phyloP scores from a whole-genome alignment of 140 eudicot species.

The Erigeron philadelphicus region DNA sequence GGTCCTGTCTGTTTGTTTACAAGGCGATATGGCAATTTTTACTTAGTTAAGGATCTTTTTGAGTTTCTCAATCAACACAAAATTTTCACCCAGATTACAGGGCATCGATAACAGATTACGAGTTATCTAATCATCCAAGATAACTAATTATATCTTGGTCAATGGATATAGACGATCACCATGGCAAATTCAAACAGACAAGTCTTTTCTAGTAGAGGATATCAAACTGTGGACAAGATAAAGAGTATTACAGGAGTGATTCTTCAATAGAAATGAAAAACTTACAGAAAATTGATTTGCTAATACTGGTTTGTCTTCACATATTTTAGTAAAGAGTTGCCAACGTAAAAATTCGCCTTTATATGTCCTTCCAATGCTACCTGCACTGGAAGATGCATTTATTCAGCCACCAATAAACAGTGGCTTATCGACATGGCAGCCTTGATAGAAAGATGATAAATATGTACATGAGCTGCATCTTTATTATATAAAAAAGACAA shows the following conservation, averaged over 20 bases:
- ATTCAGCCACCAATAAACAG: conserved; percentile 18
- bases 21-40: neutral
- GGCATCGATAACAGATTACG: neutral
- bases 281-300: conserved; percentile 98
- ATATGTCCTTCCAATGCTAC: conserved; percentile 96
- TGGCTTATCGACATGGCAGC: conserved; percentile 18
- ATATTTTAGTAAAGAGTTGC: conserved; percentile 77
- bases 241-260: conserved; percentile 8
- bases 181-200: conserved; percentile 6
- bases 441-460: neutral
- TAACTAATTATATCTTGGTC: neutral
- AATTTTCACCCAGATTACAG: neutral
- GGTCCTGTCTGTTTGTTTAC: neutral
- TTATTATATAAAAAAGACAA: neutral
- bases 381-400: conserved; percentile 58
- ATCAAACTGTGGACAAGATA: neutral
- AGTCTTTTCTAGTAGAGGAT: conserved; percentile 5
- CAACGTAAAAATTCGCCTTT: conserved; percentile 90
- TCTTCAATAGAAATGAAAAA: conserved; percentile 12
- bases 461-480: neutral
- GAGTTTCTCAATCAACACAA: neutral
- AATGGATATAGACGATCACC: conserved; percentile 10
- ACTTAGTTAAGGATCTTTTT: neutral
- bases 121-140: conserved; percentile 4
- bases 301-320: conserved; percentile 90